Conservation (phyloP, 164 flowering plant genomes). For the Euptelea pleiosperma region DNA sequence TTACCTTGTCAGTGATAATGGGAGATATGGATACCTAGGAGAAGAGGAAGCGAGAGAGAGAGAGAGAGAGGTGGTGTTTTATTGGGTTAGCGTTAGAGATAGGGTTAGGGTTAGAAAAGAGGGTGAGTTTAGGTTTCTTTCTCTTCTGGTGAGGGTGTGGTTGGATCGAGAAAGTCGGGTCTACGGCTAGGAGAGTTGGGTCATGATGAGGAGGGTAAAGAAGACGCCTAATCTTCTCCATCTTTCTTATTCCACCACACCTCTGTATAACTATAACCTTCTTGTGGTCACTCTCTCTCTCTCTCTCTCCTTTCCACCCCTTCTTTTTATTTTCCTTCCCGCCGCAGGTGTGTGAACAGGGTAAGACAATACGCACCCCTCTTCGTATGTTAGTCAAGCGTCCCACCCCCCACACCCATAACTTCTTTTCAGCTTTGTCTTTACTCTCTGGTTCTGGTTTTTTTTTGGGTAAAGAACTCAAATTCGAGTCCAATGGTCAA, state of each 20-base stretch:
- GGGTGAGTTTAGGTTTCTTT: neutral
- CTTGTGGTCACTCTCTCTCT: conserved; percentile 5
- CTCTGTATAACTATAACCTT: conserved; percentile 12
- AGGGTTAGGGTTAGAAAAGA: neutral
- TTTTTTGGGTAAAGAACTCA: no score
- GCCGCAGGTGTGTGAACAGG: conserved; percentile 39
- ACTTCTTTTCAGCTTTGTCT: no score
- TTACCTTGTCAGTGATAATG: neutral
- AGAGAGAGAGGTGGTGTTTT: neutral
- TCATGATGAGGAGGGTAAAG: conserved; percentile 20
- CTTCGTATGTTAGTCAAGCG: conserved; percentile 10
- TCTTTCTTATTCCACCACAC: conserved; percentile 25
- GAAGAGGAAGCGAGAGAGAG: conserved; percentile 2
- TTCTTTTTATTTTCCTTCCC: conserved; percentile 11
- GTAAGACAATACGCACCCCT: conserved; percentile 17
- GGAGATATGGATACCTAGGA: neutral
- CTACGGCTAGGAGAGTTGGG: conserved; percentile 5
- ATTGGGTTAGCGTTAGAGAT: neutral
- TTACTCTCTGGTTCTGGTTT: no score
- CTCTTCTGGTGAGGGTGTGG: neutral
- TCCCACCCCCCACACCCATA: no score
- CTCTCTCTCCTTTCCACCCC: neutral
- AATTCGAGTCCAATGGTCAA: no score
- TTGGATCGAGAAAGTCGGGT: conserved; percentile 15
- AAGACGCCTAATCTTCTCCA: conserved; percentile 35